phyloP scores from a whole-genome alignment of 2,329 filamentous ascomycete species.

The Xylariaceae sp. region DNA sequence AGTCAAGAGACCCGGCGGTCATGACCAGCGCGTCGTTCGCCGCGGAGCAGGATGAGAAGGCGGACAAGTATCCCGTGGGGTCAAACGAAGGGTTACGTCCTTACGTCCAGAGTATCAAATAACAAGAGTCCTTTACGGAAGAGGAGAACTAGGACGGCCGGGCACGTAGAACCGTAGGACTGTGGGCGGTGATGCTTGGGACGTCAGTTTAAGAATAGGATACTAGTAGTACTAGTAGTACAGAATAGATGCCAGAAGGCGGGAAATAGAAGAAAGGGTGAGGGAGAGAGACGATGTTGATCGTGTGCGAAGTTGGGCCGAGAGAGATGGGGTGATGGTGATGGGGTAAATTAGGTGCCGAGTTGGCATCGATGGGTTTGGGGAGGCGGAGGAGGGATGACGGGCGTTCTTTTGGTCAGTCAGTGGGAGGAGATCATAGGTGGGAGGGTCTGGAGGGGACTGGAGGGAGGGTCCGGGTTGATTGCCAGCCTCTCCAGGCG shows the following conservation, averaged over 20 bases:
- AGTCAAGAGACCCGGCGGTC: conserved; percentile 16
- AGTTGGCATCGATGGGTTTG: not conserved
- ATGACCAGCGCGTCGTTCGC: conserved; percentile 20
- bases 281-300: not conserved
- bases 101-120: too few relatives aligned
- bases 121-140: too few relatives aligned
- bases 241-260: not conserved
- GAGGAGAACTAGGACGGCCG: not conserved
- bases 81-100: not conserved
- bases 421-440: too few relatives aligned
- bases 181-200: not conserved
- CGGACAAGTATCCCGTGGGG: conserved; percentile 8
- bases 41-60: not conserved
- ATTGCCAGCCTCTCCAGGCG: too few relatives aligned
- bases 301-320: not conserved
- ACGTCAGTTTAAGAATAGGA: too few relatives aligned
- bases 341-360: not conserved
- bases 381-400: not conserved
- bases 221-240: too few relatives aligned
- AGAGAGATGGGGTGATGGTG: not conserved
- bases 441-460: too few relatives aligned
- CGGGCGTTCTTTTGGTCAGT: not conserved
- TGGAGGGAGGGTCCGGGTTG: not conserved
- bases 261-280: not conserved
- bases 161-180: not conserved